Percentiles rank a stretch among this genome's conserved stretches.
These are phyloP conservation scores for Hymenoscyphus fructigenus DNA, from an alignment of 2,329 filamentous ascomycete genomes.

Conservation along the genomic window DNA sequence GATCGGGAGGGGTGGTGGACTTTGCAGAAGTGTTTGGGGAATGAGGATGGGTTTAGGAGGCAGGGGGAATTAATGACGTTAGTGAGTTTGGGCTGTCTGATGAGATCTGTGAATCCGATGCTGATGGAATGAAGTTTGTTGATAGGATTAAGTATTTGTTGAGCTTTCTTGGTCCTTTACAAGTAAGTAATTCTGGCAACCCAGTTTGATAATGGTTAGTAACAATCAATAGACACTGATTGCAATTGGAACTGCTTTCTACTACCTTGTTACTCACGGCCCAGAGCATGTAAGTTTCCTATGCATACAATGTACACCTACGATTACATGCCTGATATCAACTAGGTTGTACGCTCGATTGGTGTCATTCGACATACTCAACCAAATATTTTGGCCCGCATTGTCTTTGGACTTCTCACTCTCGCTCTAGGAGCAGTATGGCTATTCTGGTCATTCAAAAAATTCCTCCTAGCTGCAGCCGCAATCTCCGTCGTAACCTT, in stretches of 20 bases:
- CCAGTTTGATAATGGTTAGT: neutral
- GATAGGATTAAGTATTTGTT: neutral
- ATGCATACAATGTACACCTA: neutral
- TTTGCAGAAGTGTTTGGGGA: constrained; percentile 12
- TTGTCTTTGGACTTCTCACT: neutral
- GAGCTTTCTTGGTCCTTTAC: neutral
- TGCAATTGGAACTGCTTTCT: neutral
- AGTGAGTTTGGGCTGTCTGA: constrained; percentile 4
- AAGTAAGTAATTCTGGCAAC: neutral
- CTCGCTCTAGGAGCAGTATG: neutral
- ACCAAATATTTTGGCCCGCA: neutral
- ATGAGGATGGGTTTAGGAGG: constrained; percentile 12
- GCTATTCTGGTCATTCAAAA: neutral
- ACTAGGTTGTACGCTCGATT: neutral
- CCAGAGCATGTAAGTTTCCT: neutral
- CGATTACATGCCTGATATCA: neutral
- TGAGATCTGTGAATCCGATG: neutral
- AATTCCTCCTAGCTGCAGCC: neutral
- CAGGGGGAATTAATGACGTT: constrained; percentile 7
- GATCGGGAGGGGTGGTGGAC: constrained; percentile 6
- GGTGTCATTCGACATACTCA: neutral
- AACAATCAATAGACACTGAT: neutral
- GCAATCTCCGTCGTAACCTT: neutral
- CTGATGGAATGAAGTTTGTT: constrained; percentile 1
- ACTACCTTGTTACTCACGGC: neutral